A percentile compares a stretch with the other conserved stretches of the same genome.
phyloP scores from a whole-genome alignment of 805 yeast genomes.

The Candida xyloterini region DNA sequence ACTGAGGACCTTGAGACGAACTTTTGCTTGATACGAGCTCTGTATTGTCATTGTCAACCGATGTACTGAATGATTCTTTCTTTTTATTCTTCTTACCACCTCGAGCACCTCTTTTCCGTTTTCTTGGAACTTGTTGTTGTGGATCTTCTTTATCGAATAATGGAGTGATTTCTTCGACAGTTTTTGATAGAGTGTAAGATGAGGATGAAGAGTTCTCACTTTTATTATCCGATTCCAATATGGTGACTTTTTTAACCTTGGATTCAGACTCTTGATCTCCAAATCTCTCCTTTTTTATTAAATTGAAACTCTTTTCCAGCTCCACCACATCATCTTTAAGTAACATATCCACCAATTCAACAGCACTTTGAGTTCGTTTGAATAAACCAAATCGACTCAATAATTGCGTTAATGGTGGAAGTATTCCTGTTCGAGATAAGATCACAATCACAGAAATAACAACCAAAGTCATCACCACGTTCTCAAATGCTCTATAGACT shows the following conservation, averaged over 20 bases:
- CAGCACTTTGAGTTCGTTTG: constrained; percentile 34
- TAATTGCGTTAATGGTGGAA: constrained; percentile 35
- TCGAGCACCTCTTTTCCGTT: constrained; percentile 79
- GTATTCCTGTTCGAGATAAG: constrained; percentile 36
- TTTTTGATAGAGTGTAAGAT: constrained; percentile 11
- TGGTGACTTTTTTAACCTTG: constrained; percentile 11
- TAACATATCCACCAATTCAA: constrained; percentile 33
- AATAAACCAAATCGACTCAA: constrained; percentile 32
- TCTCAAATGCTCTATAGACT: constrained; percentile 40
- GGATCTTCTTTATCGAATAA: constrained; percentile 15
- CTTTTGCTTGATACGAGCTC: constrained; percentile 4
- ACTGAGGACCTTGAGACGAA: neutral
- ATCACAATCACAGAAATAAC: constrained; percentile 36
- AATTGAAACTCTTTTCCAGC: constrained; percentile 25
- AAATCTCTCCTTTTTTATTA: constrained; percentile 25
- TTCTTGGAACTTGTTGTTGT: constrained; percentile 38
- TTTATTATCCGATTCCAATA: constrained; percentile 7
- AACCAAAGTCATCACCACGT: constrained; percentile 43
- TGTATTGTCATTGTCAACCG: constrained; percentile 8
- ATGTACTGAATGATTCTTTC: constrained; percentile 20
- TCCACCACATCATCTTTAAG: constrained; percentile 28
- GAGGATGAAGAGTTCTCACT: constrained; percentile 16
- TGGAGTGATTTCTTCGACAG: constrained; percentile 6
- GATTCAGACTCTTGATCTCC: constrained; percentile 8
- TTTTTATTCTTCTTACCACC: constrained; percentile 69